A percentile compares a stretch with the other conserved stretches of the same genome.
These are phyloP conservation scores for Neltuma alba DNA, from an alignment of 306 rosid species.

Conservation along the genomic window DNA sequence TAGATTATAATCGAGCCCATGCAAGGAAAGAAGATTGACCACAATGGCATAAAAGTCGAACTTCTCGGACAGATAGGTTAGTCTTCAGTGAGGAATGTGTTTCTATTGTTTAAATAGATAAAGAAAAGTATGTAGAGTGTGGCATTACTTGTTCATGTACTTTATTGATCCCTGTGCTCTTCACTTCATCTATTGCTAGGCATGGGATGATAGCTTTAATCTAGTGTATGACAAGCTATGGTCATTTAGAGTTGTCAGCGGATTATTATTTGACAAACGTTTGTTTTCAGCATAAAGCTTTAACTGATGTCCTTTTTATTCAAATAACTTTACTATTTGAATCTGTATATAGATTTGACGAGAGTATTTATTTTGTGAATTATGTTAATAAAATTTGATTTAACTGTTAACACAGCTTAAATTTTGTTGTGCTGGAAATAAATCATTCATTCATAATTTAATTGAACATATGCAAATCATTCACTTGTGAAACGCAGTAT, in stretches of 20 bases:
- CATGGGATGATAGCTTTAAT: neutral
- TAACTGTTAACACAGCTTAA: neutral
- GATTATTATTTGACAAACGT: neutral
- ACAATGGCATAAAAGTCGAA: slow-evolving; percentile 95
- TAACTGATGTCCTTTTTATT: neutral
- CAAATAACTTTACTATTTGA: slow-evolving; percentile 18
- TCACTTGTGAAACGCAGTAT: neutral
- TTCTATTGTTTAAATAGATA: slow-evolving; percentile 9
- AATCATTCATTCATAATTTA: neutral
- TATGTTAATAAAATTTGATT: neutral
- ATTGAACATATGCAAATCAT: slow-evolving; percentile 3
- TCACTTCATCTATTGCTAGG: neutral
- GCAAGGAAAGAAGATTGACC: slow-evolving; percentile 97
- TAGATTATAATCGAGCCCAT: slow-evolving; percentile 86
- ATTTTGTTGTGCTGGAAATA: neutral
- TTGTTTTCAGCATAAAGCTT: neutral
- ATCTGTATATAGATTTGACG: neutral
- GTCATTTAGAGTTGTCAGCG: neutral
- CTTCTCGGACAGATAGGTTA: slow-evolving; percentile 98
- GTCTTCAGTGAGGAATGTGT: slow-evolving; percentile 28
- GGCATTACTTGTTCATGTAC: neutral
- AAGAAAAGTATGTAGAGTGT: neutral
- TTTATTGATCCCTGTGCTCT: neutral
- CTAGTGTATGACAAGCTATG: neutral
- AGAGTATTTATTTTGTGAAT: slow-evolving; percentile 29